Percentiles rank a stretch among this genome's conserved stretches.
Conservation (phyloP, 768 basidiomycete genomes). For the Suillus alpinus region DNA sequence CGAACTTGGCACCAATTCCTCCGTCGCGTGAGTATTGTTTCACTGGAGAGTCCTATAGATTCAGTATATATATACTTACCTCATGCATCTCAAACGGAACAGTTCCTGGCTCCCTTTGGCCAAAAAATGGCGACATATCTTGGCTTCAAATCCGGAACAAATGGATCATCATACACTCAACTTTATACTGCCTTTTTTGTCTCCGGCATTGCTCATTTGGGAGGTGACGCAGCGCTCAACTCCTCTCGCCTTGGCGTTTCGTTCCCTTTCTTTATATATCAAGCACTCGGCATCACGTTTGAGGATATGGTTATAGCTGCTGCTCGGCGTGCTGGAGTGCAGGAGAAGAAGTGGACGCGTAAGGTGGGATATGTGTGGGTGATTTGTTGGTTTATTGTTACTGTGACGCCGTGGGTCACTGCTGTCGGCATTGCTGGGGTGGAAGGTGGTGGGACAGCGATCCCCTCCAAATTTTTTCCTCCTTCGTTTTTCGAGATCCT, state of each 20-base stretch:
- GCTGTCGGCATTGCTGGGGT: not conserved
- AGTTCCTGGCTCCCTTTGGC: conserved; percentile 29
- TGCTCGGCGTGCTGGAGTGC: conserved; percentile 13
- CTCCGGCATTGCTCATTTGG: conserved; percentile 33
- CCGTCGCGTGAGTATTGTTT: conserved; percentile 28
- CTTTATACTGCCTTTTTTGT: conserved; percentile 35
- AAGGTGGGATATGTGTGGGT: conserved; percentile 28
- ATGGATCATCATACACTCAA: conserved; percentile 30
- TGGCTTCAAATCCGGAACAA: conserved; percentile 24
- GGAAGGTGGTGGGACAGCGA: not conserved
- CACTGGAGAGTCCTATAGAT: not conserved
- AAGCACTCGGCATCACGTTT: conserved; percentile 34
- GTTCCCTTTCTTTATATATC: conserved; percentile 25
- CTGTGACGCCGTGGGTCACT: not conserved
- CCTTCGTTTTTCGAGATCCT: not conserved
- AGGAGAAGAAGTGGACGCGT: conserved; percentile 7
- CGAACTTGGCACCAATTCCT: conserved; percentile 39
- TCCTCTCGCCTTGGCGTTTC: not conserved
- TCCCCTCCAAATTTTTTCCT: not conserved
- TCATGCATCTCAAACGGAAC: not conserved
- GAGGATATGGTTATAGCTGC: conserved; percentile 30
- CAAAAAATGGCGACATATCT: conserved; percentile 22
- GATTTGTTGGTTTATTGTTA: conserved; percentile 21
- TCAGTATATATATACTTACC: not conserved
- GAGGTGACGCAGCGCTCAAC: conserved; percentile 30